These are phyloP conservation scores for Solanum etuberosum DNA, from an alignment of 257 asterid genomes.

Conservation along the genomic window DNA sequence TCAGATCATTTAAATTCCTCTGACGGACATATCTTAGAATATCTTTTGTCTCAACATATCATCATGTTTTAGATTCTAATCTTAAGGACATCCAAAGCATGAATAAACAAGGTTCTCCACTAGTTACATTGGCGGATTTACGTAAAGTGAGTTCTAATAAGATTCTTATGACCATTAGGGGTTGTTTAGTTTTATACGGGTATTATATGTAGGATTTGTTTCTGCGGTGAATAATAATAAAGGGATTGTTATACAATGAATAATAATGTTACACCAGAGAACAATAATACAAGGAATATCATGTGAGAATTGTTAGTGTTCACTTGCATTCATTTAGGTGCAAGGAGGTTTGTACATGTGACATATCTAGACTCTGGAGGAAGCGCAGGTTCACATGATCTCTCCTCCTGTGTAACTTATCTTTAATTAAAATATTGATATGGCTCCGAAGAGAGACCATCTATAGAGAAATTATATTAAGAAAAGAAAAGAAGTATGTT, in stretches of 20 bases:
- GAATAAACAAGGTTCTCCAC: background rate
- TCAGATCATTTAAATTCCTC: background rate
- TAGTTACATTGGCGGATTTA: background rate
- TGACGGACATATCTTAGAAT: background rate
- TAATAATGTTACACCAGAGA: background rate
- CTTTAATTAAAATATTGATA: background rate
- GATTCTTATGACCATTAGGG: background rate
- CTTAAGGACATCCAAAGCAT: background rate
- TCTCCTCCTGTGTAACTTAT: background rate
- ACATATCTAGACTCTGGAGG: background rate
- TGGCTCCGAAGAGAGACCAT: background rate
- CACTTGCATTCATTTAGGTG: background rate
- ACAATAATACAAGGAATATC: background rate
- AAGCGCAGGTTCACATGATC: background rate
- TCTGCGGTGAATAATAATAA: background rate
- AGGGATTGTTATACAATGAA: background rate
- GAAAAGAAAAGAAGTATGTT: background rate
- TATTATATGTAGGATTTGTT: background rate
- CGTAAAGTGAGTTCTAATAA: background rate
- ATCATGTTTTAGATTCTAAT: background rate
- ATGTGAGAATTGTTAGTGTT: background rate
- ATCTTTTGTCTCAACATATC: background rate
- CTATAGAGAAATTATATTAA: background rate
- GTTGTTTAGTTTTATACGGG: background rate
- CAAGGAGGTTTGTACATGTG: background rate